Base-by-base conservation (phyloP, 306 rosid genomes). In the Dicorynia guianensis region DNA sequence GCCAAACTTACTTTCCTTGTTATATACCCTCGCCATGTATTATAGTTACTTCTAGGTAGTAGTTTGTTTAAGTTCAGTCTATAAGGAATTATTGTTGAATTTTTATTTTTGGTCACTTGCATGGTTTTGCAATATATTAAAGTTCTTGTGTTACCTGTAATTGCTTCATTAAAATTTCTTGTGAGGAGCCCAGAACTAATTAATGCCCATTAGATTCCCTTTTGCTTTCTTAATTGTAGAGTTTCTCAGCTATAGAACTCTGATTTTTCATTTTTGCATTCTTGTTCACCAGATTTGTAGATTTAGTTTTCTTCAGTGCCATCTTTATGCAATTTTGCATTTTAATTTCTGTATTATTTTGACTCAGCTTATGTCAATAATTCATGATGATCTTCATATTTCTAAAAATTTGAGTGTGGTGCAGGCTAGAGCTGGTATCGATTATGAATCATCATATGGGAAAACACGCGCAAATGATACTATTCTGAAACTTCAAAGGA, bases 401-500 rank as follows among this genome's bases (percentile, higher is more conserved):
- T 47, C 58, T 76, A 63, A 78, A n/a, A 57, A 42, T 30, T 10
- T 66, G 35, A 61, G 50, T 30, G 11, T 50, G 58, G 38, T 89
- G 90, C 87, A 93, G 98, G 88, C 98, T 38, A 86, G 96, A 85
- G 97, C 98, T 75, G 98, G 97, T 80, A 81, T 91, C 58, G 98
- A 93, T 87, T 89, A 93, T 46, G 98, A 89, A 69, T 93, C 97
- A 3, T 93, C 98, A 8, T 91, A 43, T 36, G 97, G 98, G 56
- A 93, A 93, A 84, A 92, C 72, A 43, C 92, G 82, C 8, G 63
- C 98, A 82, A 91, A 83, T 76, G 98, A 93, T 79, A 93, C 98
- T 54, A 91, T 93, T 76, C 30, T 89, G 88, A 93, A 93, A 87
- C 98, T 93, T 77, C 97, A 93, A 79, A 88, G 97, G 84, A 89